phyloP scores from a whole-genome alignment of 176 grass and related monocot genomes.

The Carex cristatella region DNA sequence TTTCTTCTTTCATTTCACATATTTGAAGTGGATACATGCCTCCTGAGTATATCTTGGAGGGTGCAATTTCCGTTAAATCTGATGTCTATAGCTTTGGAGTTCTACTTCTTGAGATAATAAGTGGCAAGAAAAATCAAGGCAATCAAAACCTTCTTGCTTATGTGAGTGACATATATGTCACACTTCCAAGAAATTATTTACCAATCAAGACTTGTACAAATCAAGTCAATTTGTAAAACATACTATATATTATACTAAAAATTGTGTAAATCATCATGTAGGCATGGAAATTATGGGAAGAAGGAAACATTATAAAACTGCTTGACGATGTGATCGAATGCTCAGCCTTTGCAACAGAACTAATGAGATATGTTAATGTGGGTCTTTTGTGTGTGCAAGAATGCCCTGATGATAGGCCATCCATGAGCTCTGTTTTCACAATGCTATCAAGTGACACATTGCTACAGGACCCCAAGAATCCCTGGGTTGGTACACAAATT shows the following conservation, averaged over 20 bases:
- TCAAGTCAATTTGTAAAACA: not conserved
- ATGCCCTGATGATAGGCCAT: conserved; percentile 29
- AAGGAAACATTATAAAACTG: conserved; percentile 29
- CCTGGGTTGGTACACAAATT: conserved; percentile 22
- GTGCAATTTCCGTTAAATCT: conserved; percentile 41
- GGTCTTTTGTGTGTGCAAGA: conserved; percentile 52
- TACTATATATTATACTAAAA: not conserved
- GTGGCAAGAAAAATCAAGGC: conserved; percentile 21
- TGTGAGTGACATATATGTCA: conserved; percentile 23
- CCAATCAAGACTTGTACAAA: not conserved
- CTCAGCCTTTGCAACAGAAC: conserved; percentile 5
- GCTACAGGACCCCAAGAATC: conserved; percentile 30
- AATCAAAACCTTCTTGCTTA: conserved; percentile 31
- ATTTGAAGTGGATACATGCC: conserved; percentile 28
- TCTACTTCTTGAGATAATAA: conserved; percentile 34
- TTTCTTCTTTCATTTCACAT: not conserved
- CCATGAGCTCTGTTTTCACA: conserved; percentile 19
- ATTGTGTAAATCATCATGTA: not conserved
- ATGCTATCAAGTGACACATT: conserved; percentile 33
- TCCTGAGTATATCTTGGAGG: conserved; percentile 39
- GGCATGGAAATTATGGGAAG: conserved; percentile 54
- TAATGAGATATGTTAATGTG: conserved; percentile 28
- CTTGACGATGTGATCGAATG: conserved; percentile 26
- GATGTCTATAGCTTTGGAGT: conserved; percentile 52
- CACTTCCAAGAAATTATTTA: not conserved